phyloP scores from a whole-genome alignment of 495 filamentous ascomycete species.

The Aspergillus sclerotioniger region DNA sequence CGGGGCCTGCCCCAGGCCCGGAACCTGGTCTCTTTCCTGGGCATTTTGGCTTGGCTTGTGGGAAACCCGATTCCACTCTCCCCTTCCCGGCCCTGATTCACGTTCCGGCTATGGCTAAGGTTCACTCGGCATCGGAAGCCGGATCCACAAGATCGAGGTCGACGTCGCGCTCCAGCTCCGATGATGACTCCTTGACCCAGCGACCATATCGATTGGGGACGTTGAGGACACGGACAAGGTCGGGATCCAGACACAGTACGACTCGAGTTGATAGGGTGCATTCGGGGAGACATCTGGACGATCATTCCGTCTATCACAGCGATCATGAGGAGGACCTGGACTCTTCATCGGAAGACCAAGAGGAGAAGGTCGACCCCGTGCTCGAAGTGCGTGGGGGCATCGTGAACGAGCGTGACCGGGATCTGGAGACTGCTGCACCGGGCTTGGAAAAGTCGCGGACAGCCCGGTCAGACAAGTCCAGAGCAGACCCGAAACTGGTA shows the following conservation, averaged over 20 bases:
- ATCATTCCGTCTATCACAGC: slow-evolving; percentile 38
- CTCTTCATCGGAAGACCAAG: not conserved
- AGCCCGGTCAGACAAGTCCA: slow-evolving; percentile 16
- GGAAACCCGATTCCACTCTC: not conserved
- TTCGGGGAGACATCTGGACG: slow-evolving; percentile 37
- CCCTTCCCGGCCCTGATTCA: not conserved
- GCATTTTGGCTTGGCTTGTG: not conserved
- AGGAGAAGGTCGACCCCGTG: slow-evolving; percentile 14
- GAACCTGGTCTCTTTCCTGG: not conserved
- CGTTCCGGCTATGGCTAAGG: not conserved
- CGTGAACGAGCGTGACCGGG: slow-evolving; percentile 32
- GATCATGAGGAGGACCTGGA: slow-evolving; percentile 17
- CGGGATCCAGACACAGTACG: slow-evolving; percentile 10
- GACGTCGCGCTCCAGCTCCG: slow-evolving; percentile 12
- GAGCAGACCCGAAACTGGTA: slow-evolving; percentile 31
- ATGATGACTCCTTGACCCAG: not conserved
- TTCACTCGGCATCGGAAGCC: slow-evolving; percentile 1
- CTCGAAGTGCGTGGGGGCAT: slow-evolving; percentile 29
- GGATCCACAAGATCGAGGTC: slow-evolving; percentile 6
- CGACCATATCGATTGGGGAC: not conserved
- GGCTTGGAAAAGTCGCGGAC: slow-evolving; percentile 28
- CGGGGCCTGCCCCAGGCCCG: not conserved
- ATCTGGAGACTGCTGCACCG: slow-evolving; percentile 25
- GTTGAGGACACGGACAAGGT: not conserved
- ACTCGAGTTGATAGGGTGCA: slow-evolving; percentile 24